Conservation (phyloP, 2,329 filamentous ascomycete species). For the Fonsecaea pedrosoi region DNA sequence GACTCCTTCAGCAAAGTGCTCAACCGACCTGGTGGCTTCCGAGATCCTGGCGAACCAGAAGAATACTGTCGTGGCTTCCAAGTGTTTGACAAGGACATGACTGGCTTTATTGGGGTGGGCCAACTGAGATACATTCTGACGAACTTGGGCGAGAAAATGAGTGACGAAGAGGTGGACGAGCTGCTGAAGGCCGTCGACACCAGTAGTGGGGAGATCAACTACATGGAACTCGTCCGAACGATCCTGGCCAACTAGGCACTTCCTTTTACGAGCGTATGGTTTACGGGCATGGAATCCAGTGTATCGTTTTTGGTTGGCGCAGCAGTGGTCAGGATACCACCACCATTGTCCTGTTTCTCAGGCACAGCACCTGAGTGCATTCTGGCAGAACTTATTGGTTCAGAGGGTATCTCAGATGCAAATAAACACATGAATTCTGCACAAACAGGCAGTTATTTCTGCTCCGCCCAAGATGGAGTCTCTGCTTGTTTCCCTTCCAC, state of each 20-base stretch:
- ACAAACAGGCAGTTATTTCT: constrained; percentile 41
- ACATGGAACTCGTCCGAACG: constrained; percentile 82
- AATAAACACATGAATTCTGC: constrained; percentile 39
- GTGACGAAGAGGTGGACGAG: constrained; percentile 97
- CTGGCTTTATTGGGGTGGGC: constrained; percentile 94
- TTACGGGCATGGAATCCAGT: constrained; percentile 26
- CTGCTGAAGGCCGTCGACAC: constrained; percentile 98
- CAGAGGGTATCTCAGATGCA: constrained; percentile 25
- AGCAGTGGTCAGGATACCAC: constrained; percentile 4
- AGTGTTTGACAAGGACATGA: constrained; percentile 99
- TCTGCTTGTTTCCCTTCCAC: constrained; percentile 47
- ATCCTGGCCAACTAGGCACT: constrained; percentile 75
- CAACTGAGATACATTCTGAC: constrained; percentile 97
- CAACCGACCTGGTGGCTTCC: constrained; percentile 97
- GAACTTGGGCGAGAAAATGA: constrained; percentile 99
- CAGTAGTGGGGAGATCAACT: constrained; percentile 95
- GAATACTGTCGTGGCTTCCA: constrained; percentile 99
- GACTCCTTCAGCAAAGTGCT: constrained; percentile 96
- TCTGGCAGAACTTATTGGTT: constrained; percentile 5
- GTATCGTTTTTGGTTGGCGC: constrained; percentile 21
- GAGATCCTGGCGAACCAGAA: constrained; percentile 95
- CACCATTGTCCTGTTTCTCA: not conserved
- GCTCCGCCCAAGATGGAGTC: constrained; percentile 40
- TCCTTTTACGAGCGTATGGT: constrained; percentile 22
- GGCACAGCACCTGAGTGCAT: constrained; percentile 11